Conservation (phyloP, 148 eudicot genomes). For the Rhododendron henanense region DNA sequence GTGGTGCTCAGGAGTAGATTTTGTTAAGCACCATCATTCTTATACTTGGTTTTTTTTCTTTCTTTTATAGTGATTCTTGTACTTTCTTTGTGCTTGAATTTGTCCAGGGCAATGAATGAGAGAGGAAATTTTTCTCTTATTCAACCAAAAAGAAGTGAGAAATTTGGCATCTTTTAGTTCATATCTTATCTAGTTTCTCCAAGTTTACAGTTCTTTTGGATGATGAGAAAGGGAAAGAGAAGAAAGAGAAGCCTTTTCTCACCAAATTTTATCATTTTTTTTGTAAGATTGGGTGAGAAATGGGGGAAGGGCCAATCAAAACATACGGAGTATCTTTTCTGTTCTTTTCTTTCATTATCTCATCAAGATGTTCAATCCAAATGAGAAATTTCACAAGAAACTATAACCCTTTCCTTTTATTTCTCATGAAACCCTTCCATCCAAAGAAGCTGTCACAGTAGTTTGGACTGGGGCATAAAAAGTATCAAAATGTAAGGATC, state of each 20-base stretch:
- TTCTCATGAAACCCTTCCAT: too few relatives aligned
- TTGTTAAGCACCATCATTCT: background rate
- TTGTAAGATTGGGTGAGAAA: too few relatives aligned
- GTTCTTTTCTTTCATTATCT: too few relatives aligned
- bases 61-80: background rate
- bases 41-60: background rate
- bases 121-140: background rate
- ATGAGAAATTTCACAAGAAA: too few relatives aligned
- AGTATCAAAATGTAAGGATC: background rate
- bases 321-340: too few relatives aligned
- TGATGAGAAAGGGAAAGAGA: too few relatives aligned
- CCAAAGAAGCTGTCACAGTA: background rate
- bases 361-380: too few relatives aligned
- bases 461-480: background rate
- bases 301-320: too few relatives aligned
- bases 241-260: too few relatives aligned
- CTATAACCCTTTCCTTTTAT: too few relatives aligned
- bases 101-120: background rate
- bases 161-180: background rate
- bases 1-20: background rate
- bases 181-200: background rate
- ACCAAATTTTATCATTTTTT: too few relatives aligned
- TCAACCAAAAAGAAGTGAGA: background rate
- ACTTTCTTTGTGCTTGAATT: background rate
- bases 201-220: too few relatives aligned